Base-by-base conservation (phyloP, 2,329 filamentous ascomycete genomes). In the Daldinia eschscholtzii region DNA sequence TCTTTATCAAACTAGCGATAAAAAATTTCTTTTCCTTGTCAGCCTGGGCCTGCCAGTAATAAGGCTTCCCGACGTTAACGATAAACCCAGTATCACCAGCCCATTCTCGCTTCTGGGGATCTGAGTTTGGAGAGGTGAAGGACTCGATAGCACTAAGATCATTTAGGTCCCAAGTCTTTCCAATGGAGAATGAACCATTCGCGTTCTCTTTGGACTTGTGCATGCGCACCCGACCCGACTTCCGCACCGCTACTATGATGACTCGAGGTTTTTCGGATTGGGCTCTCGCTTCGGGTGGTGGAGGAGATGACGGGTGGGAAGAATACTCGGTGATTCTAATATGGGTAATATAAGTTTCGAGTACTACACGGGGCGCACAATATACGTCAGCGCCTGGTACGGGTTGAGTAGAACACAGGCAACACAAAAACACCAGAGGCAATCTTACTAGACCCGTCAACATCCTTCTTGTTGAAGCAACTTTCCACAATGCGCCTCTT, bases 1-100 rank as follows among this genome's bases (percentile, higher is more conserved):
- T 98, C 81, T 98, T 99, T 77, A 98, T 89, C 74, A 98, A 82
- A 80, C 94, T 98, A 37, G 93, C 94, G 76, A 99, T 96, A 81
- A 99, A 99, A 82, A 98, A 98, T 78, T 97, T 95, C 85, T 98
- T 98, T 82, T 99, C 96, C 83, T 98, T 98, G 60, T 93, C 88
- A 0, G 93, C 96, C 72, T 93, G 91, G 37, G 96, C 94, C 80
- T 97, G 90, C 96, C 96, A 99, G 80, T 96, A 99, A 81, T 99
- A 99, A 0, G 94, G 92, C 80, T 99, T 99, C 28, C 92, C 91
- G 30, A 99, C 88, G 1, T 91, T 96, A 57, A 98, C 93, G 28
- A 92, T 85, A 77, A 99, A 98, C 15, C 96, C 96, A 50, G 89
- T 89, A 64, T 91, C 91, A 59, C 92, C 91, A 23, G 93, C 95